phyloP scores from a whole-genome alignment of 331 rosid species.

The Pyrus hybrid region DNA sequence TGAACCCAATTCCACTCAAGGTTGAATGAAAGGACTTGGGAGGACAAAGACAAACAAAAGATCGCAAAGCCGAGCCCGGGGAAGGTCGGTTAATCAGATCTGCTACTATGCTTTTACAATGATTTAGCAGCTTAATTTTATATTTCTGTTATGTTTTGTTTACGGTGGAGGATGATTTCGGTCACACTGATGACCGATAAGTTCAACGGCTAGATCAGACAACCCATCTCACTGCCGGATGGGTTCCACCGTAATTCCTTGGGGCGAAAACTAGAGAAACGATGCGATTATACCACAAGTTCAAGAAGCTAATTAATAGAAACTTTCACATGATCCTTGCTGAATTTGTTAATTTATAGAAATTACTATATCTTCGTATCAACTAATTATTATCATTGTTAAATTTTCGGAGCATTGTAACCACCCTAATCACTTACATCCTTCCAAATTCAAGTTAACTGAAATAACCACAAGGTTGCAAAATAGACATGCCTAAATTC shows the following conservation, averaged over 20 bases:
- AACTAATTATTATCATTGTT: neutral
- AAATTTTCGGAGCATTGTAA: neutral
- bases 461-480: neutral
- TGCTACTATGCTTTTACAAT: too few relatives aligned
- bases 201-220: neutral
- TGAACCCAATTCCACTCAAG: too few relatives aligned
- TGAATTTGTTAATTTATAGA: neutral
- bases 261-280: neutral
- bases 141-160: too few relatives aligned
- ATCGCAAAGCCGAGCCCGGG: too few relatives aligned
- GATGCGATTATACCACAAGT: neutral
- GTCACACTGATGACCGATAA: neutral
- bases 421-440: slow-evolving; percentile 13
- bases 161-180: neutral
- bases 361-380: neutral
- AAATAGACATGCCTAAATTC: slow-evolving; percentile 3
- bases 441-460: slow-evolving; percentile 6
- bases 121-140: too few relatives aligned
- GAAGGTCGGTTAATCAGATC: too few relatives aligned
- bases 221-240: neutral
- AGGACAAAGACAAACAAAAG: too few relatives aligned
- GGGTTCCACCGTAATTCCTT: neutral
- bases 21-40: too few relatives aligned
- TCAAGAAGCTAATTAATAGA: neutral
- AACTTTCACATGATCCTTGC: neutral